phyloP scores from a whole-genome alignment of 164 flowering plant species.

The Litsea cubeba region DNA sequence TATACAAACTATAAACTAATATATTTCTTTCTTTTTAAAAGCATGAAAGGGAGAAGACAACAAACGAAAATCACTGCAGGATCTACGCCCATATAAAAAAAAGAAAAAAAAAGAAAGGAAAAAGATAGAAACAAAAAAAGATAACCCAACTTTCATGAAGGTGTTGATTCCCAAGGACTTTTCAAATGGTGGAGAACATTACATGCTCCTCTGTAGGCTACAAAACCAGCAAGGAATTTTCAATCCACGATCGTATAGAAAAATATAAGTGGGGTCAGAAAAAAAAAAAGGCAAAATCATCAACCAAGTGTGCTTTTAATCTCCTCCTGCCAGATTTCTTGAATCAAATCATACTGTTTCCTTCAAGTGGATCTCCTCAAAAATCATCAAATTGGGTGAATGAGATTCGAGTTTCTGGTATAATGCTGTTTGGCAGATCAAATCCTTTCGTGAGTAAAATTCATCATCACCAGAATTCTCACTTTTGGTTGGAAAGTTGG shows the following conservation, averaged over 20 bases:
- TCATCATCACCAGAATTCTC: background rate
- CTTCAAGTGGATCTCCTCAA: background rate
- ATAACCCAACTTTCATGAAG: background rate
- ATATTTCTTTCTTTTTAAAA: background rate
- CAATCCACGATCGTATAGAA: background rate
- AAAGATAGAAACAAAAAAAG: background rate
- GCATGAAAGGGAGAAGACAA: background rate
- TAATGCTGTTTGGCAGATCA: background rate
- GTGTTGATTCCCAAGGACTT: constrained; percentile 12
- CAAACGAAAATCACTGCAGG: constrained; percentile 6
- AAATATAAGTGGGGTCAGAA: background rate
- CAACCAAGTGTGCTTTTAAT: background rate
- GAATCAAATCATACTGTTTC: background rate
- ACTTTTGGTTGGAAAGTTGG: background rate
- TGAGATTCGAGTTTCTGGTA: background rate
- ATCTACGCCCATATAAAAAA: background rate
- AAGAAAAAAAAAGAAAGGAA: background rate
- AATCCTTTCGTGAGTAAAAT: background rate
- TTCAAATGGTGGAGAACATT: background rate
- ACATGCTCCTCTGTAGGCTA: constrained; percentile 8
- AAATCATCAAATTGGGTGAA: background rate
- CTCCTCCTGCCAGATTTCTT: background rate
- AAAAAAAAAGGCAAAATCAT: background rate
- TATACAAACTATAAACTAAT: background rate
- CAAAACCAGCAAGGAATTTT: constrained; percentile 5